Conservation (phyloP, 768 basidiomycete species). For the Calocybe gangraenosa region DNA sequence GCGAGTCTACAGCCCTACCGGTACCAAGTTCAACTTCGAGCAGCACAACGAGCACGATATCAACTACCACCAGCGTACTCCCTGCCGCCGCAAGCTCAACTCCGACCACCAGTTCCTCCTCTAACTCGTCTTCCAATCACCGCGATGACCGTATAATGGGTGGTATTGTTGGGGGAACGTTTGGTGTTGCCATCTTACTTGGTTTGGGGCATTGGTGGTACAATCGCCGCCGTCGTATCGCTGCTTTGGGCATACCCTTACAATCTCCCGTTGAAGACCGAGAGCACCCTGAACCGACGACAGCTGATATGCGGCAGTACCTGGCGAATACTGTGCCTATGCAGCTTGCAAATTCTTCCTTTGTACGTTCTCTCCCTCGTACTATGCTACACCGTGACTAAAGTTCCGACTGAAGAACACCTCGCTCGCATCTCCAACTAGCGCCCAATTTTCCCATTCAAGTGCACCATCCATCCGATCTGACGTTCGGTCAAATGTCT, state of each 20-base stretch:
- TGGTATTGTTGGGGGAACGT: constrained; percentile 39
- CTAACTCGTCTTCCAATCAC: no score
- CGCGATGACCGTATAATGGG: constrained; percentile 40
- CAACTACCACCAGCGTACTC: constrained; percentile 7
- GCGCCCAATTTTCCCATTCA: constrained; percentile 10
- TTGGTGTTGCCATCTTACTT: constrained; percentile 31
- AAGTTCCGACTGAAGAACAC: constrained; percentile 8
- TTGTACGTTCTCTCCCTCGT: constrained; percentile 3
- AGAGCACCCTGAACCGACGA: not conserved
- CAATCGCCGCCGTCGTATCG: constrained; percentile 17
- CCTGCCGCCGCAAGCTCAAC: constrained; percentile 15
- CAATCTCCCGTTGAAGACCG: constrained; percentile 6
- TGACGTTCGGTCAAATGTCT: constrained; percentile 9
- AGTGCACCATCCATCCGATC: constrained; percentile 14
- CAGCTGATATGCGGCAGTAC: constrained; percentile 15
- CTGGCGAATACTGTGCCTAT: constrained; percentile 13
- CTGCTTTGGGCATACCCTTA: constrained; percentile 5
- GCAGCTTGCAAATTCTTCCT: constrained; percentile 6
- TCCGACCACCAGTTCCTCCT: constrained; percentile 10
- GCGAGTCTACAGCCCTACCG: constrained; percentile 39
- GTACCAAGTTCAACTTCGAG: constrained; percentile 17
- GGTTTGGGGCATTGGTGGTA: constrained; percentile 24
- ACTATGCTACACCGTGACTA: not conserved
- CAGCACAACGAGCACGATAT: not conserved
- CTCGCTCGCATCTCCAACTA: constrained; percentile 15